Conservation (phyloP, 2,329 filamentous ascomycete genomes). For the Curvularia verruculosa region DNA sequence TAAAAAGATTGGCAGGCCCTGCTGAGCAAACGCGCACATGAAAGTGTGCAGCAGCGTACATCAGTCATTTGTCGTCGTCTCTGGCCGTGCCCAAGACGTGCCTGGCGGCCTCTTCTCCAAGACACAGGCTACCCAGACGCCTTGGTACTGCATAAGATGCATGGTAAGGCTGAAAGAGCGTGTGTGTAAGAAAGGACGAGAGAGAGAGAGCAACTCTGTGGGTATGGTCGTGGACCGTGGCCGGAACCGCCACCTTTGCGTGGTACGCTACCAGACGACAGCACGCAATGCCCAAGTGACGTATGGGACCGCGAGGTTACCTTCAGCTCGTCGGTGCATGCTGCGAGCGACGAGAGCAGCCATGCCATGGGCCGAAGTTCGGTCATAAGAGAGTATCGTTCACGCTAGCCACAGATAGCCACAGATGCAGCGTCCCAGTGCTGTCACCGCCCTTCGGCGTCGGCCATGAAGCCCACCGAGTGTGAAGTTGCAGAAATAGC, state of each 20-base stretch:
- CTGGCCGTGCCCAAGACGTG: slow-evolving; percentile 13
- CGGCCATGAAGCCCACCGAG: slow-evolving; percentile 8
- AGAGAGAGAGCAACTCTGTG: background rate
- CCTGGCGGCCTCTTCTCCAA: slow-evolving; percentile 14
- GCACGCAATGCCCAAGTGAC: background rate
- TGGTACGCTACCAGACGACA: slow-evolving; percentile 1
- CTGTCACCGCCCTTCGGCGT: slow-evolving; percentile 36
- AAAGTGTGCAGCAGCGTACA: slow-evolving; percentile 16
- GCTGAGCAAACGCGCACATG: slow-evolving; percentile 17
- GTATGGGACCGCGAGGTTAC: background rate
- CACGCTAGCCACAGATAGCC: slow-evolving; percentile 18
- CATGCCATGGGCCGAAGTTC: slow-evolving; percentile 25
- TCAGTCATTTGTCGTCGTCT: slow-evolving; percentile 30
- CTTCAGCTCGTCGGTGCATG: slow-evolving; percentile 4
- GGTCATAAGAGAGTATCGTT: slow-evolving; percentile 20
- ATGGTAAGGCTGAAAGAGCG: slow-evolving; percentile 22
- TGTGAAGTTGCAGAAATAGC: slow-evolving; percentile 14
- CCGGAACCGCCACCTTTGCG: background rate
- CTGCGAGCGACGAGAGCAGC: background rate
- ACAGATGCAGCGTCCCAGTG: slow-evolving; percentile 13
- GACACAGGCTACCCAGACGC: slow-evolving; percentile 12
- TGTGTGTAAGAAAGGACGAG: too few relatives aligned
- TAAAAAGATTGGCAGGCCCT: slow-evolving; percentile 37
- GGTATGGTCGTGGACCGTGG: too few relatives aligned
- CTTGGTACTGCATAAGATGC: slow-evolving; percentile 10